Evolutionary conservation across 2,329 filamentous ascomycete species (phyloP).

Genomic region (Colletotrichum falcatum): DNA sequence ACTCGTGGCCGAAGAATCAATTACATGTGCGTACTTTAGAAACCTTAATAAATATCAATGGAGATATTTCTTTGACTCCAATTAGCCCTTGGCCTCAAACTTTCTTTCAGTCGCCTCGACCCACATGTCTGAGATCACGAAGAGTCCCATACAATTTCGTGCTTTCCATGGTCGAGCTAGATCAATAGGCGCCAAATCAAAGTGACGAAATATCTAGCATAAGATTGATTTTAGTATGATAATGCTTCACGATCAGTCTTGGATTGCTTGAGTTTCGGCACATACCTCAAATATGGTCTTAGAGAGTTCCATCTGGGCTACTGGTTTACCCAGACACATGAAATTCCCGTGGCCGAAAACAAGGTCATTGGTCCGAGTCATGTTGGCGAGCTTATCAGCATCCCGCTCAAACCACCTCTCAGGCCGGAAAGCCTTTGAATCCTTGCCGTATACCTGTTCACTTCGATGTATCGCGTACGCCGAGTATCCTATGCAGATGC

Average conservation of each 20-base stretch:
- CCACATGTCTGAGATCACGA: constrained; percentile 50
- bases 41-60: not conserved
- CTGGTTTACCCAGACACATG: constrained; percentile 37
- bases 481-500: constrained; percentile 70
- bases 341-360: constrained; percentile 38
- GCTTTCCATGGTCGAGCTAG: constrained; percentile 46
- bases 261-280: not conserved
- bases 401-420: constrained; percentile 65
- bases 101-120: constrained; percentile 46
- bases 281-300: constrained; percentile 52
- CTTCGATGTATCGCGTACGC: constrained; percentile 72
- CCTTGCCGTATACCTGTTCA: constrained; percentile 66
- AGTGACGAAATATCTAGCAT: constrained; percentile 47
- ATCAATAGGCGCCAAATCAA: constrained; percentile 47
- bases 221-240: not conserved
- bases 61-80: not conserved
- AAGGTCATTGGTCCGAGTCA: constrained; percentile 36
- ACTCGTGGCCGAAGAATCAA: too few species aligned
- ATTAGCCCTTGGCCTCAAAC: not conserved
- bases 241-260: too few species aligned
- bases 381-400: constrained; percentile 45
- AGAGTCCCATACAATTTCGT: constrained; percentile 46
- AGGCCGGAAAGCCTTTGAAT: constrained; percentile 67
- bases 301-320: constrained; percentile 34
- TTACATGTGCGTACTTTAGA: too few species aligned